phyloP scores from a whole-genome alignment of 129 eudicot species.

The Saposhnikovia divaricata region DNA sequence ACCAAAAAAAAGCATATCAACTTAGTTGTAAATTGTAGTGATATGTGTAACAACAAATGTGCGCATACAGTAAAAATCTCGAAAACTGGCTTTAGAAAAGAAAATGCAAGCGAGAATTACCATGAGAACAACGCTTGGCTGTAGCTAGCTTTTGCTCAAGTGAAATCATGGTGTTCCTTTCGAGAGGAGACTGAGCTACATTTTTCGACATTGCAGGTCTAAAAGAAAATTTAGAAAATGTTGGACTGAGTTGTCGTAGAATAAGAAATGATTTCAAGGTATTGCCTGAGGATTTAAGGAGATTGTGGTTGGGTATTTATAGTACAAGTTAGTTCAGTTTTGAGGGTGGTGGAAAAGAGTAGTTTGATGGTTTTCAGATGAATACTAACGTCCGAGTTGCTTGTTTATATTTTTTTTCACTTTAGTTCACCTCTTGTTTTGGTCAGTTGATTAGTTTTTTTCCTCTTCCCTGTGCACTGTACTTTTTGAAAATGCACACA shows the following conservation, averaged over 20 bases:
- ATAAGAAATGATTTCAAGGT: slow-evolving; percentile 3
- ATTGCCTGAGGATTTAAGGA: slow-evolving; percentile 12
- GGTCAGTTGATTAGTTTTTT: neutral
- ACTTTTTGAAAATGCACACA: neutral
- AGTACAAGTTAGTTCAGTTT: neutral
- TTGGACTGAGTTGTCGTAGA: neutral
- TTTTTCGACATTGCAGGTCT: slow-evolving; percentile 19
- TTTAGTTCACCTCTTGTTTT: neutral
- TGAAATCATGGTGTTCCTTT: slow-evolving; percentile 36
- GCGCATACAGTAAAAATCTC: too few relatives aligned
- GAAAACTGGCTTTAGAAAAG: neutral
- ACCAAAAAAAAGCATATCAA: neutral
- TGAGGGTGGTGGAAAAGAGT: neutral
- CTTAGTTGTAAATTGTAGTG: neutral
- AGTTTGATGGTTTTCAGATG: slow-evolving; percentile 48
- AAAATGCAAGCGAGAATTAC: slow-evolving; percentile 16
- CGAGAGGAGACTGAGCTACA: slow-evolving; percentile 29
- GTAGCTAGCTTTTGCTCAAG: slow-evolving; percentile 68
- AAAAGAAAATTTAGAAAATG: neutral
- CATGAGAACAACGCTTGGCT: slow-evolving; percentile 83
- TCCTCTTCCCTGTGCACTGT: neutral
- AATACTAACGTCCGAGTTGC: slow-evolving; percentile 16
- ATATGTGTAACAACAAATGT: neutral
- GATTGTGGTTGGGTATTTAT: slow-evolving; percentile 13
- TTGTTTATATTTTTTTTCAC: slow-evolving; percentile 11